phyloP scores from a whole-genome alignment of 140 eudicot species.

The Artemisia princeps region DNA sequence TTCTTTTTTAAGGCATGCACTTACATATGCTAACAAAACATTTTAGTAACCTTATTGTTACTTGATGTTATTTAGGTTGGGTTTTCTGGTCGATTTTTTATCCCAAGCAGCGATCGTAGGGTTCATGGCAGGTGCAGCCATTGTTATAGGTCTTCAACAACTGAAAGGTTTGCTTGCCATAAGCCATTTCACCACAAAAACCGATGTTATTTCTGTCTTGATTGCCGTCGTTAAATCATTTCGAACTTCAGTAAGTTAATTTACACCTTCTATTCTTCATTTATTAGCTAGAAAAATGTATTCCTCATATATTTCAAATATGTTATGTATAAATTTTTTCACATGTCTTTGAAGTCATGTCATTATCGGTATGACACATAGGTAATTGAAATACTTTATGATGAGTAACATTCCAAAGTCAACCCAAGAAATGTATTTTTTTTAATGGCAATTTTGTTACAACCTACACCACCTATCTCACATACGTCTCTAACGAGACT shows the following conservation, averaged over 20 bases:
- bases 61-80: slow-evolving; percentile 33
- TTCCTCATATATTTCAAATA: not conserved
- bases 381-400: not conserved
- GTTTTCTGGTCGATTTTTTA: slow-evolving; percentile 51
- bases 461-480: too few relatives aligned
- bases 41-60: not conserved
- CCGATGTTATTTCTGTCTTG: slow-evolving; percentile 48
- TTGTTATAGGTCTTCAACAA: slow-evolving; percentile 52
- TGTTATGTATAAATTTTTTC: not conserved
- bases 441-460: too few relatives aligned
- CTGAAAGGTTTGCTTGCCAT: slow-evolving; percentile 53
- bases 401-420: not conserved
- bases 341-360: not conserved
- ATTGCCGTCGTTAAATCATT: slow-evolving; percentile 40
- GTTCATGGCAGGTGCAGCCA: slow-evolving; percentile 64
- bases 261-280: not conserved
- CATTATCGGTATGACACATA: slow-evolving; percentile 19
- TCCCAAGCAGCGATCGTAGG: slow-evolving; percentile 57
- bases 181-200: slow-evolving; percentile 44
- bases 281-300: not conserved
- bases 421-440: too few relatives aligned
- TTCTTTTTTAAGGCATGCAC: not conserved
- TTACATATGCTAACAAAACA: too few relatives aligned
- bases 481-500: too few relatives aligned
- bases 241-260: slow-evolving; percentile 36